These are phyloP conservation scores for Batkoa obscura DNA, from an alignment of 371 early-diverging fungal species.

Conservation along the genomic window DNA sequence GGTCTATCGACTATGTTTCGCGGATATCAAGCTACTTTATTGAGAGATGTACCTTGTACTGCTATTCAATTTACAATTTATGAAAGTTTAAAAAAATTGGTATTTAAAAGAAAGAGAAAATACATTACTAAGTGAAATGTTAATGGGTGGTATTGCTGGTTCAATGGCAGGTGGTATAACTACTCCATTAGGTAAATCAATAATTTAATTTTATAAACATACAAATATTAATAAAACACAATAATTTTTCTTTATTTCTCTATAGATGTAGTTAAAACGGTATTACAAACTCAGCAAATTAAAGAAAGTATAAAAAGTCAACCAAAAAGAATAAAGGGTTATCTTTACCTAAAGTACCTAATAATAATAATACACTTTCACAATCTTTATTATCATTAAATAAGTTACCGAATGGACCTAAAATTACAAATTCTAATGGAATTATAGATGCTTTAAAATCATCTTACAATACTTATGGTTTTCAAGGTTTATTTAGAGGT, in stretches of 20 bases:
- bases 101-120: constrained; percentile 4
- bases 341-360: too few relatives aligned
- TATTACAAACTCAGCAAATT: constrained; percentile 32
- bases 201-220: neutral
- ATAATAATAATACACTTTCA: too few relatives aligned
- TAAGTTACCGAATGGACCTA: too few relatives aligned
- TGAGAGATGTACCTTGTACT: constrained; percentile 51
- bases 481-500: constrained; percentile 38
- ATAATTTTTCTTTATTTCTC: neutral
- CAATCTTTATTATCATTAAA: too few relatives aligned
- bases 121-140: constrained; percentile 26
- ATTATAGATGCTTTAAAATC: constrained; percentile 7
- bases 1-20: constrained; percentile 39
- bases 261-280: constrained; percentile 40
- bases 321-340: too few relatives aligned
- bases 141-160: constrained; percentile 40
- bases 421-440: too few relatives aligned
- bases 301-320: too few relatives aligned
- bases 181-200: constrained; percentile 22
- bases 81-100: constrained; percentile 17
- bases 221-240: neutral
- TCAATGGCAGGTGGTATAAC: constrained; percentile 47
- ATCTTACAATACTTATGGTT: constrained; percentile 37
- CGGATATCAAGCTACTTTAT: constrained; percentile 40
- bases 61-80: constrained; percentile 53